Evolutionary conservation across 2,329 filamentous ascomycete species (phyloP), one percentile per base, ranked within the genome.

Genomic region (Curvularia sp.): DNA sequence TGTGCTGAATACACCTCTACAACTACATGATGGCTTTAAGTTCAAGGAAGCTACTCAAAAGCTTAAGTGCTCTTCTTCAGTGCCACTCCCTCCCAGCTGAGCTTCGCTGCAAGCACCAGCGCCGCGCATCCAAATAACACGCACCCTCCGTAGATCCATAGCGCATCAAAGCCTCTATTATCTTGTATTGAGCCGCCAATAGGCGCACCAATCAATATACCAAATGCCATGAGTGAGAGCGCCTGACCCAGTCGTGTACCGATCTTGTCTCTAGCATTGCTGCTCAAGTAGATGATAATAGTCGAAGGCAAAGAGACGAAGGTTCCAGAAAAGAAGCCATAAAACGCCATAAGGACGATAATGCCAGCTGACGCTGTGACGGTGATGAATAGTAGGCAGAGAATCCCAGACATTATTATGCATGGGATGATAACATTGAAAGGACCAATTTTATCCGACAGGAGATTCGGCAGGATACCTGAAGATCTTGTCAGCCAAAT

Each of bases 181-280:
- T 78, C 77, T 57, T 85, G 59, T 38, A 87, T 84, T 15, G 82
- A 81, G 19, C 85, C 85, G 2, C 81, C 81, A 51, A 86, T 84
- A 0, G 85, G 85, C 4, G 84, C 84, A 2, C 85, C 85, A 8
- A 85, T 78, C 57, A 87, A 62, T 49, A 86, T 59, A 0, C 84
- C 85, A 9, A 86, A 72, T 0, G 80, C 79, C 2, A 79, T 78
- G 36, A 81, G 70, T 1, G 79, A 79, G 64, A 86, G 87, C 8
- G 80, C 77, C 81, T 86, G 84, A 0, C 85, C 84, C 65, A 87
- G 76, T 2, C 83, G 72, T 23, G 81, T 83, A 0, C 81, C 82
- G 45, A 83, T 80, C 61, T 81, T 73, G 6, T 76, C 75, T 19
- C 79, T 64, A 45, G 78, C 77, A 23, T 81, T 76, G 36, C 74